Base-by-base conservation (phyloP, 2,329 filamentous ascomycete species). In the Monilinia polystroma region DNA sequence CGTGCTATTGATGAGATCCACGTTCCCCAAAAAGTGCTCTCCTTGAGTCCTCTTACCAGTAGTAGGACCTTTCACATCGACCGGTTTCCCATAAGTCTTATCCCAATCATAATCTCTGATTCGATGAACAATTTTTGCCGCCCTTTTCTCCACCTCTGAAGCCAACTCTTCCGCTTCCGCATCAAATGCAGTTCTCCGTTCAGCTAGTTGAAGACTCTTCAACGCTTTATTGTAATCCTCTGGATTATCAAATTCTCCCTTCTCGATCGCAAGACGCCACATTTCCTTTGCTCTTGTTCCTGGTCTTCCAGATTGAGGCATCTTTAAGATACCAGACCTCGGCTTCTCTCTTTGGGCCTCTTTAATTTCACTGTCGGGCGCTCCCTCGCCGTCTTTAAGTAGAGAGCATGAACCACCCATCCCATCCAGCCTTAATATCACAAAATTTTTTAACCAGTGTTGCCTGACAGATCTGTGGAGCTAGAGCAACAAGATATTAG, bases 11-110 rank as follows among this genome's bases (percentile, higher is more conserved):
- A 89, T 85, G 52, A 85, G 76, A 64, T 81, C 76, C 55, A 80
- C 75, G 71, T 87, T 87, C 63, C 82, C 80, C 32, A 88, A 77
- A 73, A 86, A 89, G 74, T 87, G 86, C 71, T 87, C 85, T 35
- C 82, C 83, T 49, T 71, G 67, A 11, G 60, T 68, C 51, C 70
- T 68, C 59, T 72, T 72, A 20, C 68, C 70, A 11, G 68, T 69
- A n/a, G 68, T 63, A 12, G 67, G 60, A 43, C 69, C 73, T 43
- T 70, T 63, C 12, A 49, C 45, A 58, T 72, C 70, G 55, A 68
- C 65, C 45, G 70, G 62, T 56, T 65, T 57, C 26, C 70, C 70
- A 68, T 75, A 75, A 18, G 67, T 71, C 26, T 71, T 68, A 10
- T 75, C 71, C 64, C 69, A 68, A 68, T 77, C 75, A 54, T 70